Conservation (phyloP, 2,329 filamentous ascomycete species). For the Drechslerella coelobrocha region DNA sequence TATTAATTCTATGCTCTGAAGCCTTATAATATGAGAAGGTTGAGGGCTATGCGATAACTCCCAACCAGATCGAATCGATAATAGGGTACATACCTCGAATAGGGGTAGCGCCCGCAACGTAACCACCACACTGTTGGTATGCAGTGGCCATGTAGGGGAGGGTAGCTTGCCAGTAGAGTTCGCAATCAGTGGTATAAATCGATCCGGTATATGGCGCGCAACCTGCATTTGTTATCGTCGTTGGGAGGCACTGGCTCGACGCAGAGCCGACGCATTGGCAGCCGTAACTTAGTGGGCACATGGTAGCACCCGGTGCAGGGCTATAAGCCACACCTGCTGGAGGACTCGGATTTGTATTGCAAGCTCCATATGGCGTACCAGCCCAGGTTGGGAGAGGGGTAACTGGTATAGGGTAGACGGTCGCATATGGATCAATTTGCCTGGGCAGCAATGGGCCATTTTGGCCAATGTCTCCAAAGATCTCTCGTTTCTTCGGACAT, state of each 20-base stretch:
- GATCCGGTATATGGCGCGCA: constrained; percentile 36
- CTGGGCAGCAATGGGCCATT: constrained; percentile 31
- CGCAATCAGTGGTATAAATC: constrained; percentile 32
- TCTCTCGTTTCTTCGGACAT: constrained; percentile 45
- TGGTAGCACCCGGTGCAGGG: no score
- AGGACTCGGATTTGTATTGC: constrained; percentile 21
- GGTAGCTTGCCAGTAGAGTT: constrained; percentile 48
- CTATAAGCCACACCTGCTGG: no score
- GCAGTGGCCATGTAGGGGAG: constrained; percentile 35
- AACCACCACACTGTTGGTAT: constrained; percentile 42
- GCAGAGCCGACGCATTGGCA: constrained; percentile 32
- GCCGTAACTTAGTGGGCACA: constrained; percentile 37
- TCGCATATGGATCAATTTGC: constrained; percentile 44
- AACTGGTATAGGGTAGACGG: constrained; percentile 47
- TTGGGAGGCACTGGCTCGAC: constrained; percentile 35
- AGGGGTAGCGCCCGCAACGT: constrained; percentile 18
- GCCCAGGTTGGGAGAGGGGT: constrained; percentile 42
- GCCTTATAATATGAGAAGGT: no score
- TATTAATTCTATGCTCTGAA: not conserved
- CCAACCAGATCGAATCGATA: not conserved
- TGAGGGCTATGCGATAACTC: no score
- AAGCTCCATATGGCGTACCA: constrained; percentile 38
- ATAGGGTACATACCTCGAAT: constrained; percentile 18
- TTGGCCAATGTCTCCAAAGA: constrained; percentile 35
- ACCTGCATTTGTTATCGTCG: constrained; percentile 28